Evolutionary conservation across 176 grass and related monocot genomes (phyloP).

Genomic region (Carex pumila): DNA sequence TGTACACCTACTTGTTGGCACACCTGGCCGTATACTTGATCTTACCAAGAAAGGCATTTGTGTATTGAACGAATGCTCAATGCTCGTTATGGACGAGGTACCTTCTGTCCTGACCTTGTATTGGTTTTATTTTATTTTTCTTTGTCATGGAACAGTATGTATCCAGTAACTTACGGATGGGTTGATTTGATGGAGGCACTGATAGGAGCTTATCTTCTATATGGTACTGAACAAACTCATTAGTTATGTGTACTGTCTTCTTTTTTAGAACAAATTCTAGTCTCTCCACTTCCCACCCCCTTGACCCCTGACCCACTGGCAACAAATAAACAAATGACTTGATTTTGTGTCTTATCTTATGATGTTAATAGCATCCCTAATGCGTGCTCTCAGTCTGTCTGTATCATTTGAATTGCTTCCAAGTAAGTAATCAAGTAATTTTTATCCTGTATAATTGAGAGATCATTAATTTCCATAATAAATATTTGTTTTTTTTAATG

Average conservation of each 20-base stretch:
- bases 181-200: not conserved
- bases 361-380: no score
- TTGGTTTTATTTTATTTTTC: not conserved
- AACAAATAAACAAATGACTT: not conserved
- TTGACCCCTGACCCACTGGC: not conserved
- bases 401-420: not conserved
- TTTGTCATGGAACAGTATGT: not conserved
- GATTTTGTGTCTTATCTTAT: not conserved
- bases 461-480: not conserved
- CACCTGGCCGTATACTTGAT: constrained; percentile 83
- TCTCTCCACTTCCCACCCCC: not conserved
- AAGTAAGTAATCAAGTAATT: not conserved
- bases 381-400: not conserved
- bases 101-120: not conserved
- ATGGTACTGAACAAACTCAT: not conserved
- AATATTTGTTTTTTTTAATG: not conserved
- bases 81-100: constrained; percentile 99
- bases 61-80: constrained; percentile 69
- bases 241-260: not conserved
- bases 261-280: not conserved
- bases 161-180: not conserved
- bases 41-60: constrained; percentile 77
- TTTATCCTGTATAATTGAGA: not conserved
- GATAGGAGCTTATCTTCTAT: not conserved
- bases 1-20: constrained; percentile 85